Percentiles rank a stretch among this genome's conserved stretches.
Conservation (phyloP, 805 yeast genomes). For the Candida namnaoensis region DNA sequence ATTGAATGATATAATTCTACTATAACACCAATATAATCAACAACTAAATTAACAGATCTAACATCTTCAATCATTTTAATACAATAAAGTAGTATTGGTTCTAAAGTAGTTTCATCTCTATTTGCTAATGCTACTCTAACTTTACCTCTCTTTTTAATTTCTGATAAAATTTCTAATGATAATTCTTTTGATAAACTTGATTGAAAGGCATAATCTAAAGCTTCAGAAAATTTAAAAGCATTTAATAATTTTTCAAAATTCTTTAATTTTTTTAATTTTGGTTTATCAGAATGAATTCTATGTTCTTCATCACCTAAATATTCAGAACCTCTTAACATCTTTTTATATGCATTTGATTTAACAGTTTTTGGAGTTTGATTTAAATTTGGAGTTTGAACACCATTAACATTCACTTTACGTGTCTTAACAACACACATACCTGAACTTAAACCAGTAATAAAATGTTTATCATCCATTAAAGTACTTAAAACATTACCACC, state of each 20-base stretch:
- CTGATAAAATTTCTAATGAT: constrained; percentile 76
- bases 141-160: constrained; percentile 83
- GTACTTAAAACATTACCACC: constrained; percentile 87
- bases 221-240: constrained; percentile 88
- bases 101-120: constrained; percentile 79
- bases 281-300: constrained; percentile 51
- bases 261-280: constrained; percentile 56
- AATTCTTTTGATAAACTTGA: constrained; percentile 74
- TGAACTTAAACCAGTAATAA: constrained; percentile 86
- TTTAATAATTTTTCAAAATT: constrained; percentile 79
- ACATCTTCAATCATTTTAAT: constrained; percentile 70
- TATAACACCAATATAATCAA: constrained; percentile 70
- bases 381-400: constrained; percentile 37
- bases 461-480: constrained; percentile 79
- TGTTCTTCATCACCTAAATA: constrained; percentile 87
- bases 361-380: constrained; percentile 39
- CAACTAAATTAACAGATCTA: constrained; percentile 47
- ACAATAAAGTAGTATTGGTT: constrained; percentile 84
- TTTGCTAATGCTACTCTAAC: constrained; percentile 71
- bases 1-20: constrained; percentile 67
- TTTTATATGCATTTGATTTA: constrained; percentile 58
- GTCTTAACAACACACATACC: constrained; percentile 88
- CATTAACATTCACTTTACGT: constrained; percentile 39
- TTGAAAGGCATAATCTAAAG: constrained; percentile 77
- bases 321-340: constrained; percentile 87